Percentiles rank a stretch among this genome's conserved stretches.
These are phyloP conservation scores for Polygonum aviculare DNA, from an alignment of 148 eudicot species.

Conservation along the genomic window DNA sequence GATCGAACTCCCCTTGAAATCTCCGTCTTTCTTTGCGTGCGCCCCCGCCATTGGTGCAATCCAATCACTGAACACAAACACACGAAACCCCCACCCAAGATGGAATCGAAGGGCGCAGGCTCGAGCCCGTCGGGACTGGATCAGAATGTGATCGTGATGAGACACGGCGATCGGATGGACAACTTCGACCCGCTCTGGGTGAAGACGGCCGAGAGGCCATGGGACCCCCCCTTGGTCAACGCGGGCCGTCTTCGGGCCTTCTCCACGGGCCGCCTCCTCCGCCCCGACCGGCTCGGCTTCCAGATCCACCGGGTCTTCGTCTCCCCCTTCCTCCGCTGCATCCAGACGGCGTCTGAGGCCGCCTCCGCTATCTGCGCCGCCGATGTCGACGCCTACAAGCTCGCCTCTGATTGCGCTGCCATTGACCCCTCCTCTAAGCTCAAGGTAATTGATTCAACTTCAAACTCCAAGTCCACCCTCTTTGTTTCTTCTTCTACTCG, in stretches of 20 bases:
- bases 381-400: slow-evolving; percentile 11
- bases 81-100: background rate
- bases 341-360: slow-evolving; percentile 70
- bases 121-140: background rate
- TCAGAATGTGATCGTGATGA: slow-evolving; percentile 75
- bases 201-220: slow-evolving; percentile 48
- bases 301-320: slow-evolving; percentile 70
- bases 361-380: slow-evolving; percentile 43
- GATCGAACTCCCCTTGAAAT: no score
- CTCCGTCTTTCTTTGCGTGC: no score
- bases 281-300: slow-evolving; percentile 29
- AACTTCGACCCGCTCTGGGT: slow-evolving; percentile 65
- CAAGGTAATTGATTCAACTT: slow-evolving; percentile 33
- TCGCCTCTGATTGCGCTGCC: slow-evolving; percentile 22
- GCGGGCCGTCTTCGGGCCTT: slow-evolving; percentile 52
- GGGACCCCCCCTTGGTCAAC: slow-evolving; percentile 73
- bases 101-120: slow-evolving; percentile 1
- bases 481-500: background rate
- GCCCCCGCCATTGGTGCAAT: background rate
- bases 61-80: background rate
- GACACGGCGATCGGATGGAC: slow-evolving; percentile 89
- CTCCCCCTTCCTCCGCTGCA: slow-evolving; percentile 73
- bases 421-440: slow-evolving; percentile 49
- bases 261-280: slow-evolving; percentile 35
- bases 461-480: no score